Evolutionary conservation across 768 basidiomycete genomes (phyloP), one percentile per base, ranked within the genome.

Genomic region (Leccinum arenicola): DNA sequence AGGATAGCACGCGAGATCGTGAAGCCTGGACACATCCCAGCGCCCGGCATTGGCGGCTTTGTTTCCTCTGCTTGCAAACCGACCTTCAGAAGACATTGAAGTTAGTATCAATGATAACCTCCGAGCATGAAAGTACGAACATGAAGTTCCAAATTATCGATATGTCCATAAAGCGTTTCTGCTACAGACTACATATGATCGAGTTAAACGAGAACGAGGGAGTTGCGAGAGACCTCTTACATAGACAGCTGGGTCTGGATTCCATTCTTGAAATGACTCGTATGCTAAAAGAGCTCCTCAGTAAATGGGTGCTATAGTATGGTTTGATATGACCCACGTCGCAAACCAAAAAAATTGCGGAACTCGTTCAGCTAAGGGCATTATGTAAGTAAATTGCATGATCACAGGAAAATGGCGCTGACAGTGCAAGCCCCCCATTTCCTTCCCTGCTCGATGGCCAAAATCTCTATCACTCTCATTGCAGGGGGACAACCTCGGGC

Each of bases 1-100:
- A 94, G 77, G 61, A 94, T 93, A 19, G 90, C 88, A 49, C 91
- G 80, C 6, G 90, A 90, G 61, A 91, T 87, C 5, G 92, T 93
- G 74, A 85, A 92, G 27, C 90, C 89, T 7, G 90, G 90, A 69
- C 89, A 92, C 6, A 93, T 68, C 11, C 91, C 91, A 6, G 88
- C 85, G 8, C 90, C 92, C 2, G 84, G 80, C 23, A 78, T 77
- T 9, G 84, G 81, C 3, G 64, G 59, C 67, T 92, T 93, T 3
- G 87, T 67, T 64, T 91, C 78, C 69, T 93, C 91, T 4, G 88
- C 88, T 74, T 86, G 85, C 31, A 89, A 72, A 10, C 87, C 87
- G 31, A 84, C 81, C 82, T 84, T 57, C 6, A 51, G 57, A 17
- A 54, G 36, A 27, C 23, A 48, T 60, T n/a, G 50, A 25, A 11